Evolutionary conservation across 2,329 filamentous ascomycete species (phyloP), one percentile per base, ranked within the genome.

Genomic region (Hymenoscyphus fraxineus): DNA sequence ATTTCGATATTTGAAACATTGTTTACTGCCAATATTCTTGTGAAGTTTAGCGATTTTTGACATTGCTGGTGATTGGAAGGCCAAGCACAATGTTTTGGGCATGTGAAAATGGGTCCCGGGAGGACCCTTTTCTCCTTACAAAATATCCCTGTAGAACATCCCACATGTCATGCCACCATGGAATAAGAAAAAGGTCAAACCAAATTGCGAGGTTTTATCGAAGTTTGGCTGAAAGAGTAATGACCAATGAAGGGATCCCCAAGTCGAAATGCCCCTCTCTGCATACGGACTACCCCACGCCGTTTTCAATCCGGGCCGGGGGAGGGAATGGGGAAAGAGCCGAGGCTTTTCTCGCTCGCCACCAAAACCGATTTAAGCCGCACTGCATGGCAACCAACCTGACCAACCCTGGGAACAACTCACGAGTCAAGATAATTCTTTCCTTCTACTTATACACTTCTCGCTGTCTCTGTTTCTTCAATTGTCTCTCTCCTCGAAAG

Each of bases 211-310:
- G 19, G 13, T 2, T 19, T 19, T n/a, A n/a, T 9, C 35, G 7
- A 35, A 10, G 35, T 35, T 10, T 35, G 35, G 35, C 35, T 35
- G 35, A 35, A 35, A 6, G 13, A 19, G 15, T 44, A 44, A 44
- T 19, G 19, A 6, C 22, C n/a, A 13, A 27, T 27, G 47, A 54
- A 13, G 47, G 10, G 12, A 27, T 54, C 22, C 2, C 22, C 10
- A 54, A 22, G 41, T 16, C 2, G 15, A 44, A 7, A n/a, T n/a
- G 6, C 15, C 41, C 41, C n/a, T 44, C 41, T 44, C 41, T 13
- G 44, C 19, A 54, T 54, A 54, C 47, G 47, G 19, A 54, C 47
- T 54, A 54, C 47, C 47, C 44, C 44, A 51, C 44, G 44, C 47
- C 47, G 47, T 54, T 54, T 54, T 22, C 47, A 27, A 27, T 54